Conservation (phyloP, 441 rosid genomes). For the Cnidoscolus chayamansa region DNA sequence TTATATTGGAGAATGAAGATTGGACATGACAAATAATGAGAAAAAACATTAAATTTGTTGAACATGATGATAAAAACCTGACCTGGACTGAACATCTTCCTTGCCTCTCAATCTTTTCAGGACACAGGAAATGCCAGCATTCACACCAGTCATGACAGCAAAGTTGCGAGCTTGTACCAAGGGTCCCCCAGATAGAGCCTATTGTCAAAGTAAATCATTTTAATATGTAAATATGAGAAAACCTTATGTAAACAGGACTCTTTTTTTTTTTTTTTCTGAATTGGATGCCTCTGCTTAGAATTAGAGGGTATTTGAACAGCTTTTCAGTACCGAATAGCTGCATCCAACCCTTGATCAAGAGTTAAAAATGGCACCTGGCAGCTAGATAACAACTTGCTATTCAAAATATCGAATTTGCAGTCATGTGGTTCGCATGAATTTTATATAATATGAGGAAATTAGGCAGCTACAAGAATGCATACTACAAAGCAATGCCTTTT, state of each 20-base stretch:
- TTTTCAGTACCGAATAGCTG: too few relatives aligned
- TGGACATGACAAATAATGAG: not conserved
- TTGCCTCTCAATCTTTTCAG: conserved; percentile 91
- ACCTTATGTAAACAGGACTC: not conserved
- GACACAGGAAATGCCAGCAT: conserved; percentile 79
- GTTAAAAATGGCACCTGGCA: too few relatives aligned
- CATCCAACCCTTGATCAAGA: too few relatives aligned
- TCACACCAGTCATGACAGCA: conserved; percentile 89
- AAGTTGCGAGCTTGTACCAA: conserved; percentile 92
- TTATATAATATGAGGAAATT: too few relatives aligned
- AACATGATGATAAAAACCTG: conserved; percentile 2
- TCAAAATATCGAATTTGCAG: too few relatives aligned
- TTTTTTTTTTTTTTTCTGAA: not conserved
- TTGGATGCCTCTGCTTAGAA: not conserved
- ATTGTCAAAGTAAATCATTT: conserved; percentile 14
- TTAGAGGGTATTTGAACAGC: not conserved
- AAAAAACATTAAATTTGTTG: not conserved
- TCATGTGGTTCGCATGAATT: too few relatives aligned
- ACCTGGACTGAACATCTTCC: conserved; percentile 93
- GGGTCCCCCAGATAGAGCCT: conserved; percentile 91
- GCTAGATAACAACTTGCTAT: too few relatives aligned
- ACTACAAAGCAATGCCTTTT: not conserved
- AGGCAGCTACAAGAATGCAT: not conserved
- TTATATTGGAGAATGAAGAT: not conserved
- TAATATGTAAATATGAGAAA: not conserved